Conservation (phyloP, 768 basidiomycete species). For the Rhodocollybia butyracea region DNA sequence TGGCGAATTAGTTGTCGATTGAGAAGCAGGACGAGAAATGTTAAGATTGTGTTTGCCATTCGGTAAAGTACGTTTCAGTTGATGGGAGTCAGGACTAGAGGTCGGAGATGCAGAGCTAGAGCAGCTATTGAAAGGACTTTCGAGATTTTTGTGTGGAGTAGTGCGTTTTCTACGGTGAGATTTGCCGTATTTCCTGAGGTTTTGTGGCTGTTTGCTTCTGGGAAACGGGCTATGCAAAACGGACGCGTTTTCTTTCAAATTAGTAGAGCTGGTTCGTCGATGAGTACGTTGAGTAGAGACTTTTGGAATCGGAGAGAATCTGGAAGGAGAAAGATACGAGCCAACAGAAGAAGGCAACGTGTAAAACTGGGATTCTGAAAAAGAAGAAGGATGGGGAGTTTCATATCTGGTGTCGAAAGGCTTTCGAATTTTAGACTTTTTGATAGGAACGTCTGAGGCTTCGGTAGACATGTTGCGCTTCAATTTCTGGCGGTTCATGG, state of each 20-base stretch:
- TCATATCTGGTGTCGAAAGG: slow-evolving; percentile 10
- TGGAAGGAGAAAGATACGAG: slow-evolving; percentile 23
- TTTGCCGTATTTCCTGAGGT: slow-evolving; percentile 7
- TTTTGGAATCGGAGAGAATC: slow-evolving; percentile 39
- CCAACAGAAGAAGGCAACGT: slow-evolving; percentile 20
- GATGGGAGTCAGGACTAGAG: slow-evolving; percentile 25
- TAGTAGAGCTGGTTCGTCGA: slow-evolving; percentile 17
- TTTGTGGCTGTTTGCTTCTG: not conserved
- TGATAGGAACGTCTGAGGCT: slow-evolving; percentile 1
- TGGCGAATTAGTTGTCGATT: slow-evolving; percentile 14
- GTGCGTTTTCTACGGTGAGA: not conserved
- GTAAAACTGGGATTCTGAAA: slow-evolving; percentile 20
- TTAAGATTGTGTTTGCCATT: slow-evolving; percentile 16
- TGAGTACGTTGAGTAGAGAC: slow-evolving; percentile 31
- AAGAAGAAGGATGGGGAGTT: slow-evolving; percentile 23
- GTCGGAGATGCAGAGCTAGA: slow-evolving; percentile 38
- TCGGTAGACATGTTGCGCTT: slow-evolving; percentile 6
- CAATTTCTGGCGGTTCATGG: slow-evolving; percentile 7
- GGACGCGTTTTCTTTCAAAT: slow-evolving; percentile 18
- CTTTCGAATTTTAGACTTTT: slow-evolving; percentile 4
- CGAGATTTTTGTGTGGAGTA: slow-evolving; percentile 29
- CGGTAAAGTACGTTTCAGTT: slow-evolving; percentile 35
- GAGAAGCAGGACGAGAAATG: slow-evolving; percentile 15
- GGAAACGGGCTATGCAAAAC: slow-evolving; percentile 1
- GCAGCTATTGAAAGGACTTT: slow-evolving; percentile 45